Conservation (phyloP, 2,329 filamentous ascomycete genomes). For the Aspergillus brunneoviolaceus region DNA sequence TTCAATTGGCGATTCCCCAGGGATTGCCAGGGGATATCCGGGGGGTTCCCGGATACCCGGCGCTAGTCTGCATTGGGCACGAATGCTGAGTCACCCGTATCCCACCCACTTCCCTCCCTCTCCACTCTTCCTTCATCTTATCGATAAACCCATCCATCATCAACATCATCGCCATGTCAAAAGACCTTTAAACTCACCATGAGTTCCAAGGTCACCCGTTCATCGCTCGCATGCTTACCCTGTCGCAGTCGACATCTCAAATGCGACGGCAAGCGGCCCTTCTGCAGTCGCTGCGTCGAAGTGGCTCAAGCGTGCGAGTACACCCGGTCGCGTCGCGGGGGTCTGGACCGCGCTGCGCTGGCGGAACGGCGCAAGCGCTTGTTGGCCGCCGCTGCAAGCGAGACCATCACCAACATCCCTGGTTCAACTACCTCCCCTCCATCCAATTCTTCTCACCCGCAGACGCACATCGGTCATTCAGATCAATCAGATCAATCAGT, state of each 20-base stretch:
- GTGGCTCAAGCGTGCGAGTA: conserved; percentile 49
- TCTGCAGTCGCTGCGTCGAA: conserved; percentile 44
- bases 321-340: conserved; percentile 50
- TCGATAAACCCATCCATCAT: neutral
- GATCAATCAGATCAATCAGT: conserved; percentile 16
- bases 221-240: conserved; percentile 30
- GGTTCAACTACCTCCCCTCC: neutral
- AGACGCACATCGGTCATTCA: neutral
- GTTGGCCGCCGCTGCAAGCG: conserved; percentile 4
- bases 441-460: too few relatives aligned
- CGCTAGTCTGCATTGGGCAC: neutral
- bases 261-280: conserved; percentile 48
- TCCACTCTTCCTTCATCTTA: neutral
- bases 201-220: conserved; percentile 7
- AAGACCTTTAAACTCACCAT: neutral
- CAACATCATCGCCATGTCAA: neutral
- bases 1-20: too few relatives aligned
- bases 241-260: conserved; percentile 46
- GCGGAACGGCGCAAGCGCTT: conserved; percentile 23
- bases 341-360: conserved; percentile 24
- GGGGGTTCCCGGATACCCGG: neutral
- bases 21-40: too few relatives aligned
- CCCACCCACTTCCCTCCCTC: neutral
- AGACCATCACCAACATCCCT: neutral
- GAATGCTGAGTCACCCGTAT: neutral